Conservation (phyloP, 2,329 filamentous ascomycete species). For the Aureobasidium sp. region DNA sequence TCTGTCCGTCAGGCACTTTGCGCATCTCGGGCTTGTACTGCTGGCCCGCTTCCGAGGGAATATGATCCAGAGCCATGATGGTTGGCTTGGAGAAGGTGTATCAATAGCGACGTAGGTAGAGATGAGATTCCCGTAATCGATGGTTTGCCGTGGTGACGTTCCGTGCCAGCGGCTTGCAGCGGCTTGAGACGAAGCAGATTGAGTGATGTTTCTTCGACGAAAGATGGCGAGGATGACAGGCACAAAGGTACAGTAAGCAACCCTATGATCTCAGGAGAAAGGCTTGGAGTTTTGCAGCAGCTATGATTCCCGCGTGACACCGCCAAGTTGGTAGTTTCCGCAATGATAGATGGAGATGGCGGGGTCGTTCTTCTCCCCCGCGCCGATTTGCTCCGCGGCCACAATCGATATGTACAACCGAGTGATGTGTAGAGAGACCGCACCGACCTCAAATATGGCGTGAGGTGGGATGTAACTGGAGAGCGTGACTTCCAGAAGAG, state of each 20-base stretch:
- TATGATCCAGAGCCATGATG: constrained; percentile 12
- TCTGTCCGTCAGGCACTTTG: constrained; percentile 3
- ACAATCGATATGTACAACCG: neutral
- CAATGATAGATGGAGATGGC: constrained; percentile 15
- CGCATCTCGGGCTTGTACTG: constrained; percentile 16
- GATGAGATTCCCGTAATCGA: neutral
- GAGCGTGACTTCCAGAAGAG: constrained; percentile 4
- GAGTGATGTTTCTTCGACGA: neutral
- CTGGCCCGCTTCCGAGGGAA: neutral
- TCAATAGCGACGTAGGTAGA: neutral
- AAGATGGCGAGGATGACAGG: neutral
- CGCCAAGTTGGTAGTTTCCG: constrained; percentile 13
- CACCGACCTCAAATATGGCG: neutral
- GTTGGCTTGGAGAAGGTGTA: neutral
- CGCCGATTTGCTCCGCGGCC: constrained; percentile 13
- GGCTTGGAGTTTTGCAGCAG: neutral
- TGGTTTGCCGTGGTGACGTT: neutral
- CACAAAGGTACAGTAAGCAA: neutral
- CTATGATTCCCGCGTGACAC: constrained; percentile 3
- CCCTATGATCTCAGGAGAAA: neutral
- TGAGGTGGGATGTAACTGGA: neutral
- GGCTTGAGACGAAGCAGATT: neutral
- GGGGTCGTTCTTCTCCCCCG: constrained; percentile 15
- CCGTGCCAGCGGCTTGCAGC: constrained; percentile 1
- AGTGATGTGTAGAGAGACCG: neutral